A percentile compares a stretch with the other conserved stretches of the same genome.
Conservation (phyloP, 2,329 filamentous ascomycete species). For the Trichoderma sp. region DNA sequence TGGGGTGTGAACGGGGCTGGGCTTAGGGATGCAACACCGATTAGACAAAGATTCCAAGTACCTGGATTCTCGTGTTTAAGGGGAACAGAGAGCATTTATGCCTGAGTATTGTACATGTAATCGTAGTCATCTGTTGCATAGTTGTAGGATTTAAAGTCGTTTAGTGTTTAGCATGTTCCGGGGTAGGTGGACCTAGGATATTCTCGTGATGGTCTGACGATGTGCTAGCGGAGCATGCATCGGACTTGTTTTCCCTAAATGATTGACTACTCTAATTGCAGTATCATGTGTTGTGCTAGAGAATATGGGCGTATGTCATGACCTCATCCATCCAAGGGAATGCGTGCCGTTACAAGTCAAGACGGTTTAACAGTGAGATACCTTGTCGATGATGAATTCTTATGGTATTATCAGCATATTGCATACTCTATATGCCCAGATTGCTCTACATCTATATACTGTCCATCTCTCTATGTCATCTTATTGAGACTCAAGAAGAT, state of each 20-base stretch:
- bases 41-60: neutral
- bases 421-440: neutral
- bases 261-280: neutral
- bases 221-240: neutral
- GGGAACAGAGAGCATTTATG: too few species aligned
- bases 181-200: neutral
- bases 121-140: neutral
- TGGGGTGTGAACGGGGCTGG: too few species aligned
- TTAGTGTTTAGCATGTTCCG: neutral
- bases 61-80: neutral
- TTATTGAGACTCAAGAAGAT: conserved; percentile 12
- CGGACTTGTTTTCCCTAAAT: neutral
- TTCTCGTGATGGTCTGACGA: neutral
- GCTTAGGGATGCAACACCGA: neutral
- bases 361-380: neutral
- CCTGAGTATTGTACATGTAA: neutral
- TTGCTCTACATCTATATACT: neutral
- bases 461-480: neutral
- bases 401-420: neutral
- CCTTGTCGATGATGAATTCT: neutral
- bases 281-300: neutral
- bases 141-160: neutral
- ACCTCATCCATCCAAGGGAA: neutral
- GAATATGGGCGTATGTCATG: neutral
- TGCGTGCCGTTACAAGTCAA: neutral